Percentiles rank a stretch among this genome's conserved stretches.
Conservation (phyloP, 305 asterid genomes). For the Striga hermonthica region DNA sequence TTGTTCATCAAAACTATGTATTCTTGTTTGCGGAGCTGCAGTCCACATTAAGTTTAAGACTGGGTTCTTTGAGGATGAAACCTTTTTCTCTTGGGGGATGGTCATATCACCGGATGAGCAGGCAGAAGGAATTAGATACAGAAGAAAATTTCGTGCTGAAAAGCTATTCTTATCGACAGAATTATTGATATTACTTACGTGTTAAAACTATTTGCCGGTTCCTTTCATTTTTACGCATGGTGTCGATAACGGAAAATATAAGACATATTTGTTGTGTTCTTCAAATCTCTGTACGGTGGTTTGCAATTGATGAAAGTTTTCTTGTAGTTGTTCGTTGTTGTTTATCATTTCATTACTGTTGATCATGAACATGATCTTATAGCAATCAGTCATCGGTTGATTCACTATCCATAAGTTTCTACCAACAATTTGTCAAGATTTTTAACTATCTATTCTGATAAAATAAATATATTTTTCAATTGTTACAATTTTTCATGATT, state of each 20-base stretch:
- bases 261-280: neutral
- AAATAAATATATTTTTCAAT: conserved; percentile 19
- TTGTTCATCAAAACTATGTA: conserved; percentile 3
- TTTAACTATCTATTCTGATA: conserved; percentile 8
- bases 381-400: conserved; percentile 8
- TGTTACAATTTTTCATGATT: conserved; percentile 23
- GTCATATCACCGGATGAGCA: no score
- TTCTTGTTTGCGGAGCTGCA: conserved; percentile 9
- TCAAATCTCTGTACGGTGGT: neutral
- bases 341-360: conserved; percentile 1
- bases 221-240: neutral
- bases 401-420: conserved; percentile 16
- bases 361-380: no score
- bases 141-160: neutral
- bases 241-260: neutral
- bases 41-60: neutral
- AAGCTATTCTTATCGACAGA: neutral
- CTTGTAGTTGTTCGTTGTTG: neutral
- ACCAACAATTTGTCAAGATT: neutral
- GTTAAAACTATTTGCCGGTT: neutral
- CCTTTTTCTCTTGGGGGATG: no score
- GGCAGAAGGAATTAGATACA: no score
- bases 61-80: no score
- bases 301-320: conserved; percentile 1
- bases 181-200: neutral